Conservation (phyloP, 1,284 basidiomycete species). For the Cryptococcus wingfieldii region DNA sequence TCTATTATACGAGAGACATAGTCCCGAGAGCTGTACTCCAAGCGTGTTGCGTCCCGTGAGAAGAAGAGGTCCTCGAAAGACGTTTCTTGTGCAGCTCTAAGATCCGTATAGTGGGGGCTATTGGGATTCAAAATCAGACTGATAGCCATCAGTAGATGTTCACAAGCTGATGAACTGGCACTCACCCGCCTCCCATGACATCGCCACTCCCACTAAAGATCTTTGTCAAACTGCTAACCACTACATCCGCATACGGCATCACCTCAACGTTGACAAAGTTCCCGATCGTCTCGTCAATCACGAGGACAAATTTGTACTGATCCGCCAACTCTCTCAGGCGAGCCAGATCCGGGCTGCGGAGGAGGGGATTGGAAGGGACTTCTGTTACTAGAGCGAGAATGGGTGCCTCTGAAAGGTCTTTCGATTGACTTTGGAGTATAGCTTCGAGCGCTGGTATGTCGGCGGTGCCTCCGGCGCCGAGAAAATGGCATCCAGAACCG, state of each 20-base stretch:
- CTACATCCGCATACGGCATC: constrained; percentile 80
- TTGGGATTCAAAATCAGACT: constrained; percentile 83
- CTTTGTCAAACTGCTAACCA: constrained; percentile 92
- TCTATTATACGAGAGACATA: constrained; percentile 69
- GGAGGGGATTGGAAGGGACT: constrained; percentile 90
- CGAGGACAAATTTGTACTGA: constrained; percentile 79
- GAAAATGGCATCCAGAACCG: constrained; percentile 91
- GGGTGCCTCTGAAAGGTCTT: constrained; percentile 32
- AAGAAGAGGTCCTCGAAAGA: constrained; percentile 85
- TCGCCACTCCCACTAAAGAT: constrained; percentile 93
- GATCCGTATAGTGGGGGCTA: constrained; percentile 60
- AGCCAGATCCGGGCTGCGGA: constrained; percentile 74
- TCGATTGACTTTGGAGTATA: constrained; percentile 50
- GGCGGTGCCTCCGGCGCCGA: constrained; percentile 71
- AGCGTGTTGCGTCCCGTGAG: constrained; percentile 87
- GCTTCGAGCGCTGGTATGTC: constrained; percentile 72
- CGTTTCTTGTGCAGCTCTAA: constrained; percentile 60
- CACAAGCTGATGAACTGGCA: constrained; percentile 2
- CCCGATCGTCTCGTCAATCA: constrained; percentile 96
- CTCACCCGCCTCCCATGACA: constrained; percentile 94
- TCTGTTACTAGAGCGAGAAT: constrained; percentile 62
- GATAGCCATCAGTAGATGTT: background rate
- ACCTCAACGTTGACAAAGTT: constrained; percentile 96
- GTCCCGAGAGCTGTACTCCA: constrained; percentile 96
- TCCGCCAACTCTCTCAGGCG: constrained; percentile 77